These are phyloP conservation scores for Eucalyptus globulus DNA, from an alignment of 345 rosid species.

Conservation along the genomic window DNA sequence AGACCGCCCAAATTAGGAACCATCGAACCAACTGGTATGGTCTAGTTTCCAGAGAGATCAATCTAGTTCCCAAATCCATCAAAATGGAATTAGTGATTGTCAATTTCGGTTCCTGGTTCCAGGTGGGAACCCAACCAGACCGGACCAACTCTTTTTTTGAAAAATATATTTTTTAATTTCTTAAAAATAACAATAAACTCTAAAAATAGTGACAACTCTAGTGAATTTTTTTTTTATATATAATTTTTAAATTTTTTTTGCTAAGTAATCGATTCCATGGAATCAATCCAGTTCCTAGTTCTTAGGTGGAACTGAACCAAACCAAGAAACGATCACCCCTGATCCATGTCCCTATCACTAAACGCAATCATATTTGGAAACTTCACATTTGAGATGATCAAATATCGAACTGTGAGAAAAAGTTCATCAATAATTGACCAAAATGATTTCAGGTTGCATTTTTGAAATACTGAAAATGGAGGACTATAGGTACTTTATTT, in stretches of 20 bases:
- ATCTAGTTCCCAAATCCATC: rapidly evolving
- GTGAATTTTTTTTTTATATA: no score
- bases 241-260: no score
- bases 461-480: background rate
- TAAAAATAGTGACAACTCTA: no score
- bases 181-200: no score
- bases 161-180: no score
- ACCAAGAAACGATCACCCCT: rapidly evolving
- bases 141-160: rapidly evolving
- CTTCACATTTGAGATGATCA: background rate
- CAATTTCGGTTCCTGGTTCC: rapidly evolving
- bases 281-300: no score
- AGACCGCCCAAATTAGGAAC: rapidly evolving
- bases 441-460: background rate
- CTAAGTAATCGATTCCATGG: no score
- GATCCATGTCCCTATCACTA: rapidly evolving
- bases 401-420: background rate
- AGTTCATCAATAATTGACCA: background rate
- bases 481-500: background rate
- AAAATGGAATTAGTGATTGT: no score
- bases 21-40: rapidly evolving
- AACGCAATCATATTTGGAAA: background rate
- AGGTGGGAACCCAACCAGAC: rapidly evolving
- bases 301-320: rapidly evolving
- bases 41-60: rapidly evolving